Evolutionary conservation across 495 filamentous ascomycete species (phyloP).

Genomic region (Ramalina peruviana): DNA sequence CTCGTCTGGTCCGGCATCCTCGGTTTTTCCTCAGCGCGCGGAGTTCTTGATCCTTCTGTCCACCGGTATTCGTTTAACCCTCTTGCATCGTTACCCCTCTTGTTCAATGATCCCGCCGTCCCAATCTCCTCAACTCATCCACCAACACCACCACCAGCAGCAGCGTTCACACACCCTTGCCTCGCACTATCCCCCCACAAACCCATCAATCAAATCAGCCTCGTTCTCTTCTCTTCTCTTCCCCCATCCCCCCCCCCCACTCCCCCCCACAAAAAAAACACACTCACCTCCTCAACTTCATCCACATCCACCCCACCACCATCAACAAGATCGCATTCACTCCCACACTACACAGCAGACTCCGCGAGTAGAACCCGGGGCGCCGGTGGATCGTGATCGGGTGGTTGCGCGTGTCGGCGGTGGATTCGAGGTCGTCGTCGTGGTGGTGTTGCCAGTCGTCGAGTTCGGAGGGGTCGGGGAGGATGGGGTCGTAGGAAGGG

Average conservation of each 20-base stretch:
- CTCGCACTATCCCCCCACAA: too few species aligned
- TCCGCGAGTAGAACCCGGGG: conserved; percentile 8
- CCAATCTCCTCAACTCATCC: conserved; percentile 1
- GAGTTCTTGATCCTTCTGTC: too few species aligned
- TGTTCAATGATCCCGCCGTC: neutral
- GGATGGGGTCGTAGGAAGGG: neutral
- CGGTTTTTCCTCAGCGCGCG: too few species aligned
- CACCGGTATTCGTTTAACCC: too few species aligned
- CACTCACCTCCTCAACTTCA: conserved; percentile 8
- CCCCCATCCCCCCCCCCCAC: neutral
- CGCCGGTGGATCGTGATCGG: conserved; percentile 7
- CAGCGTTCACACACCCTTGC: neutral
- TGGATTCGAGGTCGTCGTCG: conserved; percentile 3
- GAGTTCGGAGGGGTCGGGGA: neutral
- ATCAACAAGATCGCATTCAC: conserved; percentile 11
- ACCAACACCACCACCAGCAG: neutral
- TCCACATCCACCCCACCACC: conserved; percentile 4
- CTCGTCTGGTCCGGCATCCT: too few species aligned
- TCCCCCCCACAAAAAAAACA: neutral
- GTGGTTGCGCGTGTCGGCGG: conserved; percentile 3
- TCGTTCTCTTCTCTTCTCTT: neutral
- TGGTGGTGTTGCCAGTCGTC: neutral
- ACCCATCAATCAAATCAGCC: neutral
- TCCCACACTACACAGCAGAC: conserved; percentile 1
- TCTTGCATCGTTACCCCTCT: too few species aligned